Evolutionary conservation across 805 yeast genomes (phyloP), one percentile per base, ranked within the genome.

Genomic region (Danielia reshetovae): DNA sequence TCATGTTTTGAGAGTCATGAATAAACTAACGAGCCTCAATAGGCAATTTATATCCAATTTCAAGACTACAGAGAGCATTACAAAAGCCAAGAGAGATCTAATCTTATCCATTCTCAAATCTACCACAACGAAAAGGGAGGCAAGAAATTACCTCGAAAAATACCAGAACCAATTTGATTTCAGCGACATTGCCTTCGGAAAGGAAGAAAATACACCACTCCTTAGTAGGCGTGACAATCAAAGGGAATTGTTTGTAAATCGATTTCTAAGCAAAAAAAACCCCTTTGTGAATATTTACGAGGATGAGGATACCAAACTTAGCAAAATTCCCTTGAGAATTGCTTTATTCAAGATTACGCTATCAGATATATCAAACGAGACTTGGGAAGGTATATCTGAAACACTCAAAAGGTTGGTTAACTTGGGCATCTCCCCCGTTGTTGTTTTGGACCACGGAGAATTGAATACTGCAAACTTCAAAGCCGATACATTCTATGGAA

Each of bases 81-180:
- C 75, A 7, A 61, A 68, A 29, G 73, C 75, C 13, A 79, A 77
- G 45, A 70, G 77, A 45, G 85, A 85, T 35, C 63, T 90, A 32
- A 81, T 90, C n/a, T 63, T 87, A 12, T 80, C 96, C 2, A 88
- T 90, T 16, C 67, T 90, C 38, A 81, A 81, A 50, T 81, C 96
- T 2, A 85, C 97, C 4, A 94, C 97, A 5, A 90, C 97, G 1
- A 89, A 87, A 55, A 69, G 98, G 40, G 97, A 90, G 53, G 95
- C 96, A 4, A 73, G 77, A 43, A 83, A 81, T 44, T 90, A 89
- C 53, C 61, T 90, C 30, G 66, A 75, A 23, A 85, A 81, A 52
- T 90, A 89, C 53, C 72, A 77, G 30, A 58, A 70, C 38, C 70
- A 62, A 41, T 65, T 65, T 41, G 59, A 58, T 38, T 50, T 57